Base-by-base conservation (phyloP, 371 early-diverging fungal genomes). In the Massospora cicadina region DNA sequence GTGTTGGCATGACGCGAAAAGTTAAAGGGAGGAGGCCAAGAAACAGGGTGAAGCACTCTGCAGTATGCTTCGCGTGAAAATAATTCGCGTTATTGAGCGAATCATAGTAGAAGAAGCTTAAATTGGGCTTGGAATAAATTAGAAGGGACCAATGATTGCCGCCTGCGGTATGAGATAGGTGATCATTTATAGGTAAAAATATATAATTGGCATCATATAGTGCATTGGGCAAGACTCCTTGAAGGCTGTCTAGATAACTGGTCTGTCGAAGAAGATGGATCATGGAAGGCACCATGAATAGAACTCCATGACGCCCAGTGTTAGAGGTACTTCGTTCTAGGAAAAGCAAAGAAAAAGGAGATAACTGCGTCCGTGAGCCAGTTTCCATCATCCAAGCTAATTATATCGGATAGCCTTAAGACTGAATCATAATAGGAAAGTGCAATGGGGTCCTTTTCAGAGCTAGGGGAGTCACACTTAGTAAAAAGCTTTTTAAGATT, bases 61-160 rank as follows among this genome's bases (percentile, higher is more conserved):
- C 24, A 3, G 43, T 43, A 33, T 62, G 7, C 53, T 33, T 62
- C 21, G 62, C 62, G 25, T 62, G 43, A 2, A 21, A 21, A 33
- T 28, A 62, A 26, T 62, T 62, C 10, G 21, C 32, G 26, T 62
- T 43, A 23, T 43, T 62, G 23, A 29, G 53, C 26, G 62, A 62
- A 31, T 62, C 62, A 30, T 62, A 62, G 25, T 62, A 62, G 43
- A 62, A 62, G 25, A 62, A 62, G 28, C 28, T 33, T 25, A 24
- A 24, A 28, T 59, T 59, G 2, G 43, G 43, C 53, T 31, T 62
- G 26, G 62, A 62, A 33, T 62, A 62, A 21, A 62, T 27, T 10
- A 62, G 25, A n/a, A 62, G 26, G 25, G 62, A 62, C 62, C 62
- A 62, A 23, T 62, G 62, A 43, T 31, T 62, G 23, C 62, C 62